Percentiles rank a stretch among this genome's conserved stretches.
Conservation (phyloP, 2,329 filamentous ascomycete species). For the Eurotiales sp. region DNA sequence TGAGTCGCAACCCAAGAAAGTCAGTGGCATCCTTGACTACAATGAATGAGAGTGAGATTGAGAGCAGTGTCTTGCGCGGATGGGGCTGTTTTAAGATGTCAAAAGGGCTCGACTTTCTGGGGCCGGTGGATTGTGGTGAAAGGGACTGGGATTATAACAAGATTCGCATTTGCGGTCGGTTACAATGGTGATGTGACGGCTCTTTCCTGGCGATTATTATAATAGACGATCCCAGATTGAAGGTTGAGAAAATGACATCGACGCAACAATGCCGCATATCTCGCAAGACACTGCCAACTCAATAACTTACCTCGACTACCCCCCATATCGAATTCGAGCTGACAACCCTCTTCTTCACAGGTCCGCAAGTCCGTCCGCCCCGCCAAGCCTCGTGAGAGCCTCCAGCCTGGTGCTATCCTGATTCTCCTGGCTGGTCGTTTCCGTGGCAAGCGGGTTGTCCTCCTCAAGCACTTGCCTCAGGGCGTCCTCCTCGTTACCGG, state of each 20-base stretch:
- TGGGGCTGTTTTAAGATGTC: background rate
- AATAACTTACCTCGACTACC: background rate
- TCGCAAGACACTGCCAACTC: conserved; percentile 7
- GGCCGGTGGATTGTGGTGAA: conserved; percentile 8
- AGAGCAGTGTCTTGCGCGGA: conserved; percentile 13
- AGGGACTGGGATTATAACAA: conserved; percentile 21
- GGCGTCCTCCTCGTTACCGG: conserved; percentile 98
- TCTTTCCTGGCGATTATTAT: background rate
- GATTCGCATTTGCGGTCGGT: conserved; percentile 19
- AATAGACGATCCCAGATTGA: background rate
- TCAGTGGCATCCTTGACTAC: conserved; percentile 55
- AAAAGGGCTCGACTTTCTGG: background rate
- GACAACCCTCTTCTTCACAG: conserved; percentile 48
- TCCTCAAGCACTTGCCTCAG: conserved; percentile 96
- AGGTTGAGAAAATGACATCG: conserved; percentile 9
- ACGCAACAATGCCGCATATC: conserved; percentile 8
- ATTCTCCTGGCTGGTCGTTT: conserved; percentile 99
- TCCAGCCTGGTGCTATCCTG: conserved; percentile 91
- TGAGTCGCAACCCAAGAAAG: conserved; percentile 85
- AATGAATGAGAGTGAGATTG: conserved; percentile 7
- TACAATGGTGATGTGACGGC: background rate
- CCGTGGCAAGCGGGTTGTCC: conserved; percentile 99
- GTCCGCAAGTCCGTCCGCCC: conserved; percentile 90
- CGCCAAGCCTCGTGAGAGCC: conserved; percentile 80
- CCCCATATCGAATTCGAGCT: background rate